Evolutionary conservation across 768 basidiomycete species (phyloP).

Genomic region (Hebeloma cylindrosporum): DNA sequence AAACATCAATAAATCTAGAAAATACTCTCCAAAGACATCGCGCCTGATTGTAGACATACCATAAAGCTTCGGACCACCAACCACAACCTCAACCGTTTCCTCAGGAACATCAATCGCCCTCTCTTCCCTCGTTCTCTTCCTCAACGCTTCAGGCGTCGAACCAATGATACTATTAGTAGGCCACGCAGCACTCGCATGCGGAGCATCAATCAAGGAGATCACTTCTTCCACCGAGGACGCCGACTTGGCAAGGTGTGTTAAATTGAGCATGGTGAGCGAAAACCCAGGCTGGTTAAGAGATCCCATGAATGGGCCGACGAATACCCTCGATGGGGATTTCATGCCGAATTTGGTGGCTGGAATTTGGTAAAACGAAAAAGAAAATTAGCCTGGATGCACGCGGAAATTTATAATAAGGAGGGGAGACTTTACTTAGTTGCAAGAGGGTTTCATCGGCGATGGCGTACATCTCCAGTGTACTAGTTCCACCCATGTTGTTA

Average conservation of each 20-base stretch:
- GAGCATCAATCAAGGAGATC: constrained; percentile 1
- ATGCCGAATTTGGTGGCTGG: too few relatives aligned
- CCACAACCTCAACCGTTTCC: not conserved
- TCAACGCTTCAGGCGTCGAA: not conserved
- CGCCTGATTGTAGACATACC: not conserved
- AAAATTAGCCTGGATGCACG: too few relatives aligned
- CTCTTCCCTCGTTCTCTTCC: constrained; percentile 1
- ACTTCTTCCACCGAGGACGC: constrained; percentile 1
- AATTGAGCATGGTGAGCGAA: not conserved
- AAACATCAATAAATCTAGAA: not conserved
- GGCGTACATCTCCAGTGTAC: constrained; percentile 4
- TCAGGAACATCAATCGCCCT: not conserved
- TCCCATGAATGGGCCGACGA: constrained; percentile 1
- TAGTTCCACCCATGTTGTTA: constrained; percentile 5
- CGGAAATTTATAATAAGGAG: too few relatives aligned
- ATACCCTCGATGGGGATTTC: not conserved
- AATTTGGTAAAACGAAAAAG: too few relatives aligned
- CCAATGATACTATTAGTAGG: not conserved
- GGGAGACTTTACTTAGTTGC: not conserved
- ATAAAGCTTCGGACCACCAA: not conserved
- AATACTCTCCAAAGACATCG: too few relatives aligned
- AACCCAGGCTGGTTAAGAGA: constrained; percentile 1
- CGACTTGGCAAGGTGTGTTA: not conserved
- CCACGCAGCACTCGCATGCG: constrained; percentile 2
- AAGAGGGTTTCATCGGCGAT: constrained; percentile 1